Evolutionary conservation across 768 basidiomycete species (phyloP).

Genomic region (Omphalotus guepiniiformis): DNA sequence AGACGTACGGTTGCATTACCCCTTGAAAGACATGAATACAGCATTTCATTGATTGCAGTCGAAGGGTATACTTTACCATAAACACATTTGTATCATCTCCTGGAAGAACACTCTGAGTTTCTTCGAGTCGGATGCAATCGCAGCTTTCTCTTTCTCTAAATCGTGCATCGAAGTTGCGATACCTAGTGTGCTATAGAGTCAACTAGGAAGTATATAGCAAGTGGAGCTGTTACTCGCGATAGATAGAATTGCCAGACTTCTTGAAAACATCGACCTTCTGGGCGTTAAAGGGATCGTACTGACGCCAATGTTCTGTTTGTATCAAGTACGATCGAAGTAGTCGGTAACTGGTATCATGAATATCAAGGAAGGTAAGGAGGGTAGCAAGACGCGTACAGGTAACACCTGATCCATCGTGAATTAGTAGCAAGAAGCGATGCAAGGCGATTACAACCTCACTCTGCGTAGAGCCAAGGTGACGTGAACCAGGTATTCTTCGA

Average conservation of each 20-base stretch:
- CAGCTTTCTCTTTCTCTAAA: constrained; percentile 47
- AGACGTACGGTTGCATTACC: constrained; percentile 83
- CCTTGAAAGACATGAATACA: constrained; percentile 38
- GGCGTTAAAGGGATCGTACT: constrained; percentile 76
- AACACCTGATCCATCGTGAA: constrained; percentile 49
- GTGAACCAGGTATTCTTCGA: constrained; percentile 79
- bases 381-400: constrained; percentile 46
- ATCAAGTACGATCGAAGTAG: constrained; percentile 71
- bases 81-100: constrained; percentile 88
- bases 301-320: constrained; percentile 62
- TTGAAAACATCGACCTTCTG: constrained; percentile 83
- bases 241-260: constrained; percentile 71
- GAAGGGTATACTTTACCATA: constrained; percentile 51
- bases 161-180: constrained; percentile 72
- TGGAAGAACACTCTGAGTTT: constrained; percentile 65
- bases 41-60: not conserved
- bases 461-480: constrained; percentile 94
- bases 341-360: constrained; percentile 61
- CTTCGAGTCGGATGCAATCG: constrained; percentile 40
- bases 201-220: constrained; percentile 2
- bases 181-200: constrained; percentile 44
- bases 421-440: not conserved
- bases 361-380: constrained; percentile 4
- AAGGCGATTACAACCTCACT: constrained; percentile 48
- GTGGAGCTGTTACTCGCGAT: constrained; percentile 57